Evolutionary conservation across 148 eudicot species (phyloP), one percentile per base, ranked within the genome.

Genomic region (Rhododendron vialii): DNA sequence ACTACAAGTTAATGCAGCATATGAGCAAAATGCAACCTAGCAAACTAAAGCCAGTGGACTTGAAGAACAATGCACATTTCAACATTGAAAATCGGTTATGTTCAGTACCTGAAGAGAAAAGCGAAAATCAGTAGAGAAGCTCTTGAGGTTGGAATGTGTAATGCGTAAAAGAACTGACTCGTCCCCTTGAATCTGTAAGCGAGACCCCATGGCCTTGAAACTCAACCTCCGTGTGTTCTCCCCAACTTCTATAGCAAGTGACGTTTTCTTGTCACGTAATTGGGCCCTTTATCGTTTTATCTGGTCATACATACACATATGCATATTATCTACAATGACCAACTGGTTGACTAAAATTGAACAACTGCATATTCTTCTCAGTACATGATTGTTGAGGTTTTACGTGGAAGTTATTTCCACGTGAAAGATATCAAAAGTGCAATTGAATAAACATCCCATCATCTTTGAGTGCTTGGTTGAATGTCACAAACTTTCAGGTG

Each of bases 101-200:
- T 22, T 82, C 77, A 17, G 33, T 65, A 97, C 99, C 94, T 93
- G 92, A 86, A 93, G 94, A 38, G 96, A 92, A 86, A 97, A 92
- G 36, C 98, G 94, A 87, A 92, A 84, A 87, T 97, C 98, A 53
- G 96, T 87, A 67, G 92, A 89, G 85, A 97, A 97, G 84, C 92
- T 91, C 90, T 93, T 94, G 81, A 96, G 88, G 85, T 96, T 96
- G 65, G 98, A 95, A 90, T 96, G 99, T 28, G 99, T 94, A 9
- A 95, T 86, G 11, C 88, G 90, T 79, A 95, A 83, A 30, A 92
- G 86, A 75, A 96, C 98, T 3, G 94, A 93, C 35, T 95, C 99
- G 57, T 93, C 99, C 82, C 93, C 94, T 43, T 90, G 89, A 83
- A 94, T 81, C 84, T 94, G 98, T 90, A 95, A 88, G 78, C 82